Evolutionary conservation across 805 yeast genomes (phyloP), one percentile per base, ranked within the genome.

Genomic region (Debaryomyces prosopidis): DNA sequence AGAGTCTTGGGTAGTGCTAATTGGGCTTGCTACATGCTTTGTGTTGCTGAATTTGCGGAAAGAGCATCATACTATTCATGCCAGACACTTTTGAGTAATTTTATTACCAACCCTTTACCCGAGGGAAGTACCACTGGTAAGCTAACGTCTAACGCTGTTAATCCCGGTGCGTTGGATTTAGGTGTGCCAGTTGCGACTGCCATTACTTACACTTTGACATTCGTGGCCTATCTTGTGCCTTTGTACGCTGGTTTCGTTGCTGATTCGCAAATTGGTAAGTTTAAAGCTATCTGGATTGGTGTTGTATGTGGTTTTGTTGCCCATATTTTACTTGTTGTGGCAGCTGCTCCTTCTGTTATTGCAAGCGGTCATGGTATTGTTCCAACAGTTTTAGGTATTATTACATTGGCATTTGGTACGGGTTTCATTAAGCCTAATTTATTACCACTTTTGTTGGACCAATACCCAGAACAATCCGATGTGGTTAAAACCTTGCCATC

Each of bases 391-490:
- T 54, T 77, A 34, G 77, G 66, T 35, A 66, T 74, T 38, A 14
- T 73, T 11, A 55, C 69, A 7, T 62, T 73, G 53, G 68, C 75
- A 38, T 6, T 66, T 41, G 81, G 82, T 52, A 76, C 82, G 23
- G 83, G 82, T 50, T 70, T 76, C 46, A 76, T 79, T 53, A 79
- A 79, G 54, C 80, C 82, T 45, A 79, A 79, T 53, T 69, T 79
- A 46, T 65, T 75, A 49, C 80, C 81, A 5, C 62, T 75, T 39
- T 58, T 75, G 45, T 61, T 74, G 64, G 88, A 68, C 49, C 67
- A 60, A 50, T 65, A 65, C 60, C 82, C 85, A 35, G 79, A 81
- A 61, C 71, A 78, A 47, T 73, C 77, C 53, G 85, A 82, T 50
- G 80, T 76, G 43, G 79, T 87, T 45, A 77, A 74, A 62, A 79